Conservation (phyloP, 805 yeast species). For the Lachancea cidri region DNA sequence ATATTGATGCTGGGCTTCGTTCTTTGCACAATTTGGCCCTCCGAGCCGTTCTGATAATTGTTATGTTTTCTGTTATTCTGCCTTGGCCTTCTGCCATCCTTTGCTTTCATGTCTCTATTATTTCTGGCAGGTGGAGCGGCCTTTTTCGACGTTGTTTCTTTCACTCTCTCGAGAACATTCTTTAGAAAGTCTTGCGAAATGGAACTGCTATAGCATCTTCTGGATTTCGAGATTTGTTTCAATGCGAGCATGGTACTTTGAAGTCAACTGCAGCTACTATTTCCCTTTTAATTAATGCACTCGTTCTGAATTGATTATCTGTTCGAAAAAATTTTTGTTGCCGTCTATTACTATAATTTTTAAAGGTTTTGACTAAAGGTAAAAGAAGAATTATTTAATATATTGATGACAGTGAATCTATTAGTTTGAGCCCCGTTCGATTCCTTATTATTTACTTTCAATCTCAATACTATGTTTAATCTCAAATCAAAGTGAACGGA, state of each 20-base stretch:
- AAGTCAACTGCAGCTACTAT: too few species aligned
- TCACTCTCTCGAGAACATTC: constrained; percentile 28
- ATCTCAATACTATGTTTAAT: too few species aligned
- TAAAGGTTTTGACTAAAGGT: too few species aligned
- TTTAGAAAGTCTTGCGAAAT: constrained; percentile 30
- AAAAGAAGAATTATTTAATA: too few species aligned
- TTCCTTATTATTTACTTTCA: too few species aligned
- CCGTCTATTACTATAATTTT: too few species aligned
- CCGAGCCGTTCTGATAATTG: constrained; percentile 5
- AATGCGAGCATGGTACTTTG: constrained; percentile 7
- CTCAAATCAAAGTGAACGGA: too few species aligned
- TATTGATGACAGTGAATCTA: too few species aligned
- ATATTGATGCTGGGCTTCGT: constrained; percentile 15
- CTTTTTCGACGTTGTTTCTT: constrained; percentile 22
- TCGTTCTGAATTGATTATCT: too few species aligned
- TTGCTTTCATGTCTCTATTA: constrained; percentile 6
- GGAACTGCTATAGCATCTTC: constrained; percentile 19
- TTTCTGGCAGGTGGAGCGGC: constrained; percentile 1
- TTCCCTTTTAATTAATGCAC: too few species aligned
- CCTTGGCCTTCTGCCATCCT: constrained; percentile 3
- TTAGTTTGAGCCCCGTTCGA: too few species aligned
- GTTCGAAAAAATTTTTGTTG: too few species aligned
- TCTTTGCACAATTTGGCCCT: constrained; percentile 10
- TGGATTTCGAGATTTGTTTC: constrained; percentile 1
- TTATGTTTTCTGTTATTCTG: constrained; percentile 4